phyloP scores from a whole-genome alignment of 257 asterid species.

The Jasminum sambac region DNA sequence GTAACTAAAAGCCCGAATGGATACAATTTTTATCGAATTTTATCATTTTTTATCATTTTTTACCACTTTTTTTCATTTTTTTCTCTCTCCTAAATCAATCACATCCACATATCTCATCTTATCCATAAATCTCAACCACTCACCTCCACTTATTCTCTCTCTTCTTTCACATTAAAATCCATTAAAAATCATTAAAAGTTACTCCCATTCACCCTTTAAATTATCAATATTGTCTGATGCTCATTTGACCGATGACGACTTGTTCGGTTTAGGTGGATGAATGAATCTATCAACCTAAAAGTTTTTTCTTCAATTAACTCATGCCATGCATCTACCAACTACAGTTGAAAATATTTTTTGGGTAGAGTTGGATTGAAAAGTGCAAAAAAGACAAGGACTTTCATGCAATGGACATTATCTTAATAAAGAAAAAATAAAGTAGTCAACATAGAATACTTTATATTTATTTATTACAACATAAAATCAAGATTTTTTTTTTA shows the following conservation, averaged over 20 bases:
- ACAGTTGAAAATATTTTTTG: not conserved
- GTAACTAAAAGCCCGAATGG: no score
- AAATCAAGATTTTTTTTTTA: slow-evolving; percentile 6
- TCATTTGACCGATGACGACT: not conserved
- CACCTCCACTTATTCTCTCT: no score
- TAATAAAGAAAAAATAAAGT: slow-evolving; percentile 11
- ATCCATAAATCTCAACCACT: no score
- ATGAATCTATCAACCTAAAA: not conserved
- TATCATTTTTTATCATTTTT: no score
- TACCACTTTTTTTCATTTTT: no score
- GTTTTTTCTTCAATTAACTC: not conserved
- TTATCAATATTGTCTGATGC: not conserved
- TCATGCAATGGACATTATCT: not conserved
- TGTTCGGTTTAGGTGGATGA: not conserved
- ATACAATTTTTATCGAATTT: no score
- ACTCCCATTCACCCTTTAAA: no score
- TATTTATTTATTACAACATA: slow-evolving; percentile 2
- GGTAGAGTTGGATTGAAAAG: slow-evolving; percentile 5
- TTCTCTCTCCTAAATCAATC: no score
- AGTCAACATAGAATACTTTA: slow-evolving; percentile 22
- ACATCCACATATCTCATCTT: no score
- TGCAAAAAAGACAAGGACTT: not conserved
- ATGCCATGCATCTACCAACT: not conserved
- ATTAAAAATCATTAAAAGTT: no score
- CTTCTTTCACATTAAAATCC: no score